Evolutionary conservation across 306 rosid genomes (phyloP).

Genomic region (Luffa aegyptiaca): DNA sequence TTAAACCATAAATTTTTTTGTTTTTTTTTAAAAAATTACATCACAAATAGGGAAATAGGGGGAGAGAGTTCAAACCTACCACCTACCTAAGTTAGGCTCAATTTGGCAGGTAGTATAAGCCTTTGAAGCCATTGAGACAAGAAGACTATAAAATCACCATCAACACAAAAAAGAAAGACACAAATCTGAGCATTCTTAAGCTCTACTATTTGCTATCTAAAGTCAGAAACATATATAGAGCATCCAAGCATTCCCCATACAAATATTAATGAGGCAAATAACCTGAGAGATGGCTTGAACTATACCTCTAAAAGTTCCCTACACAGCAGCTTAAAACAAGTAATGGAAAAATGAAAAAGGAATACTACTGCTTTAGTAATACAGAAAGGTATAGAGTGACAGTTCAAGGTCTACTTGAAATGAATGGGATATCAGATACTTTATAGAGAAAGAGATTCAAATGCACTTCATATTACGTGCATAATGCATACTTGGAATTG

Average conservation of each 20-base stretch:
- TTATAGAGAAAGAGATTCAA: constrained; percentile 2
- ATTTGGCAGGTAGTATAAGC: not conserved
- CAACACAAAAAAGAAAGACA: not conserved
- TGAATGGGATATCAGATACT: constrained; percentile 8
- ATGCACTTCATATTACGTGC: constrained; percentile 2
- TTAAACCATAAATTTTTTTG: not conserved
- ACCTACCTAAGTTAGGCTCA: too few relatives aligned
- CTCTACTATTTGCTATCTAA: not conserved
- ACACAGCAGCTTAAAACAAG: constrained; percentile 1
- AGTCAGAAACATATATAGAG: not conserved
- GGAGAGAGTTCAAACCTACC: too few relatives aligned
- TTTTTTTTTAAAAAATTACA: too few relatives aligned
- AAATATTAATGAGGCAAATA: not conserved
- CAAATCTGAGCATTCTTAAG: not conserved
- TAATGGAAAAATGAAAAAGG: not conserved
- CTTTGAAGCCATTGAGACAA: not conserved
- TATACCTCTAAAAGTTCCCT: not conserved
- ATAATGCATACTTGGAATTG: constrained; percentile 5
- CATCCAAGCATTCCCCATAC: not conserved
- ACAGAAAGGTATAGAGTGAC: not conserved
- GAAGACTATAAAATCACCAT: not conserved
- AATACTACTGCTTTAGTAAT: not conserved
- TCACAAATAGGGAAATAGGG: too few relatives aligned
- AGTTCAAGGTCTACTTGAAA: not conserved
- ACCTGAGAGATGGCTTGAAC: not conserved